Evolutionary conservation across 306 rosid species (phyloP), one percentile per base, ranked within the genome.

Genomic region (Sindora glabra): DNA sequence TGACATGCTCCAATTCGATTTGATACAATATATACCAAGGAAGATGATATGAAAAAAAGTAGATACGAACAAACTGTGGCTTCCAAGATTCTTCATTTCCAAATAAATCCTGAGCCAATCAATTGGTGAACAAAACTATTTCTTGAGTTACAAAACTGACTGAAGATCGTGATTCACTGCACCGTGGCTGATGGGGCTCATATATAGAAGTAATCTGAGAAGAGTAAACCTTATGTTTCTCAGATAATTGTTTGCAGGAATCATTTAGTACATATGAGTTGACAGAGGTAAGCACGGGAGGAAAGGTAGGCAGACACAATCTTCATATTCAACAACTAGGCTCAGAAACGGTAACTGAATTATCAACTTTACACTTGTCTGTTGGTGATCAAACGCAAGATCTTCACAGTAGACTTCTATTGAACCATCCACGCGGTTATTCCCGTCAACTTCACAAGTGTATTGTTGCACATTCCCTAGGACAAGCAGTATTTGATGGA

Each of bases 381-480:
- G 83, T 77, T 16, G 77, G 81, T 11, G 71, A 89, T 67, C 99
- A 89, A 73, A 86, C 95, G 30, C 99, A 92, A 72, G 99, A 92
- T 80, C 79, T 92, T 24, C 99, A 86, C 49, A 92, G 99, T 64
- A 72, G 77, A 2, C 76, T 92, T 46, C 82, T 86, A 48, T 71
- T 92, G 19, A 94, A 92, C 76, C 95, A 92, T 77, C 99, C 96
- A 12, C 78, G 95, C 42, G 99, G 94, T 37, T 83, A 74, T 78
- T 83, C 99, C 8, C 83, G 94, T 37, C 99, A 92, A 59, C 95
- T 92, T 57, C 99, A 92, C 56, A 92, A 92, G 65, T 92, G 95
- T 59, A 89, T 89, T 5, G 90, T 92, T n/a, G 24, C 99, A 23
- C 96, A 92, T 78, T 73, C 99, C 8, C 72, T 23, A 47, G 99